Base-by-base conservation (phyloP, 306 rosid species). In the Heteromeles arbutifolia region DNA sequence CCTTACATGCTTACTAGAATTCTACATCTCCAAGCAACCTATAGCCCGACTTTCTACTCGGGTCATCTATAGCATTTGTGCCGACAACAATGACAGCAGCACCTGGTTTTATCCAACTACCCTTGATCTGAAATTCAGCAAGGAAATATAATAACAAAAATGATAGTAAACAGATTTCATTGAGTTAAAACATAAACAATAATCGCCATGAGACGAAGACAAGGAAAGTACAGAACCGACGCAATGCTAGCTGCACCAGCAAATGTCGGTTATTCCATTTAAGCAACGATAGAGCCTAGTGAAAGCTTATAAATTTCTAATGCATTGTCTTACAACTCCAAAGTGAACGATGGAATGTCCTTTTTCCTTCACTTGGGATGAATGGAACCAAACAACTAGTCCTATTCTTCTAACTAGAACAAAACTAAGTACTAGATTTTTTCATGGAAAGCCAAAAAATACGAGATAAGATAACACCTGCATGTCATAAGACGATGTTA, bases 51-150 rank as follows among this genome's bases (percentile, higher is more conserved):
- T 90, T 90, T 81, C 48, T 92, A 22, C 87, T 92, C 29, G 87
- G 85, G 79, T 94, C 97, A 65, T 94, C 95, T 4, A 92, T 83
- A 64, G 97, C 88, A 72, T 90, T 92, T 72, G 96, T 94, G 75
- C 98, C 96, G 14, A 94, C 98, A 80, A 90, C 98, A 29, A 92
- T 94, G 25, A 94, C 88, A 37, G 93, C 96, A 74, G 97, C 97
- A 76, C 98, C 98, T 11, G 96, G 95, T 84, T 94, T 94, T 82
- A 91, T 85, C 98, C 96, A 94, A 75, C 91, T 84, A 14, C 96
- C 98, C 85, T 91, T 91, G 83, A 94, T 87, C 96, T 81, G 77
- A 65, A 62, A 80, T 69, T 28, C 77, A 18, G 45, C 25, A 45
- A 67, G 18, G 13, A 8, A 52, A 6, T 8, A 26, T 3, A 43